A percentile compares a stretch with the other conserved stretches of the same genome.
phyloP scores from a whole-genome alignment of 1,284 basidiomycete genomes.

The Neotropicomus parvogracilis region DNA sequence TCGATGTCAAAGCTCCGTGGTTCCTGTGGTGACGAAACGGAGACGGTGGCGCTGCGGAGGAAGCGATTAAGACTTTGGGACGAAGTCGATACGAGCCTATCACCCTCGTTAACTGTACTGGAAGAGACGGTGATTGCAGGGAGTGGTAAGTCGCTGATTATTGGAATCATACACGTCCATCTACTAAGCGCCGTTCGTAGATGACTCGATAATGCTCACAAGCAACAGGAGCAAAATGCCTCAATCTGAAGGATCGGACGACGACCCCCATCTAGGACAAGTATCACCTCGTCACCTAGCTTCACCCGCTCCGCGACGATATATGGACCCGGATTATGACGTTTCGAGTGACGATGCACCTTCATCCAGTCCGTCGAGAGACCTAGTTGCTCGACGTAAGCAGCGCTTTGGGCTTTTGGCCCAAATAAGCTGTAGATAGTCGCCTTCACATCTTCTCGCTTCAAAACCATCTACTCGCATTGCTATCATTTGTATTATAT shows the following conservation, averaged over 20 bases:
- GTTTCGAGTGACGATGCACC: slow-evolving; percentile 43
- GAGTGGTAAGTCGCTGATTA: slow-evolving; percentile 39
- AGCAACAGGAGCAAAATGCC: slow-evolving; percentile 8
- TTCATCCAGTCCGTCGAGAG: slow-evolving; percentile 42
- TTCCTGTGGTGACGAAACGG: slow-evolving; percentile 14
- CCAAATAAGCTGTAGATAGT: slow-evolving; percentile 11
- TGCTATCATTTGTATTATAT: slow-evolving; percentile 29
- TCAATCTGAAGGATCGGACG: slow-evolving; percentile 45
- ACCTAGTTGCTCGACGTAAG: slow-evolving; percentile 35
- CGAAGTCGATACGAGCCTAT: slow-evolving; percentile 16
- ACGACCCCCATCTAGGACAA: slow-evolving; percentile 57
- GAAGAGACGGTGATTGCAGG: slow-evolving; percentile 37
- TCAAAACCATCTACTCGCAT: slow-evolving; percentile 22
- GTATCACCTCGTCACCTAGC: slow-evolving; percentile 65
- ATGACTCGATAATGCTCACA: slow-evolving; percentile 44
- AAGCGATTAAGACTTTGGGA: slow-evolving; percentile 29
- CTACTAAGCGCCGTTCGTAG: slow-evolving; percentile 27
- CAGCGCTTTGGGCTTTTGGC: slow-evolving; percentile 26
- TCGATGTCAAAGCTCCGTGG: slow-evolving; percentile 26
- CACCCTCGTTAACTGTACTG: slow-evolving; percentile 33
- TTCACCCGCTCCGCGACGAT: slow-evolving; percentile 51
- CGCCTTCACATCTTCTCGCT: slow-evolving; percentile 9
- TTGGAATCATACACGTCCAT: background rate
- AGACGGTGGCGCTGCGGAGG: slow-evolving; percentile 4
- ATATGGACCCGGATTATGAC: slow-evolving; percentile 33